phyloP scores from a whole-genome alignment of 768 basidiomycete species.

The Amanita rimosa region DNA sequence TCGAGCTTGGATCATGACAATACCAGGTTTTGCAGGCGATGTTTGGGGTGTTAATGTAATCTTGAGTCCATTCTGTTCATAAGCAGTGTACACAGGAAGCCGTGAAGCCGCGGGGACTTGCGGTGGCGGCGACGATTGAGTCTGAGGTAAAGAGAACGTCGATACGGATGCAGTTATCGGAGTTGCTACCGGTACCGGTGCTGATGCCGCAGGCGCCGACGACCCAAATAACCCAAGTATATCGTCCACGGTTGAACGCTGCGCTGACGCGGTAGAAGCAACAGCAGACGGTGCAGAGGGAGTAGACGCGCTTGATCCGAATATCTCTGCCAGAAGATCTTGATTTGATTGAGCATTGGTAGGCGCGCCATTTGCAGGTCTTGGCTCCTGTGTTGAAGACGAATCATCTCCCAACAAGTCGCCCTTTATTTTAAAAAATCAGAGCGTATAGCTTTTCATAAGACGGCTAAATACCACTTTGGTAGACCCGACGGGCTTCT shows the following conservation, averaged over 20 bases:
- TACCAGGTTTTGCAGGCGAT: conserved; percentile 68
- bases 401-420: conserved; percentile 81
- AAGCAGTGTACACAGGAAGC: conserved; percentile 71
- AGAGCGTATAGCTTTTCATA: conserved; percentile 10
- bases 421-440: conserved; percentile 23
- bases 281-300: conserved; percentile 24
- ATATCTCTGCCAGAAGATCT: conserved; percentile 88
- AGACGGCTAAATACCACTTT: conserved; percentile 49
- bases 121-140: conserved; percentile 23
- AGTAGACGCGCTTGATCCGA: conserved; percentile 42
- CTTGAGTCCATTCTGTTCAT: conserved; percentile 84
- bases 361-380: conserved; percentile 27
- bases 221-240: conserved; percentile 83
- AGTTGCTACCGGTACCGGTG: conserved; percentile 13
- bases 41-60: conserved; percentile 87
- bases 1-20: conserved; percentile 82
- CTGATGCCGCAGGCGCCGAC: conserved; percentile 20
- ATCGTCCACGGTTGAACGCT: conserved; percentile 66
- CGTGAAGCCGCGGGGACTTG: conserved; percentile 33
- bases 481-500: conserved; percentile 91
- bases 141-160: conserved; percentile 24
- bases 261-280: conserved; percentile 25
- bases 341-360: conserved; percentile 52
- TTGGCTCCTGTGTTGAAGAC: conserved; percentile 23
- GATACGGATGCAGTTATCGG: conserved; percentile 11